Evolutionary conservation across 1,284 basidiomycete genomes (phyloP), one percentile per base, ranked within the genome.

Genomic region (Stereum hirsutum): DNA sequence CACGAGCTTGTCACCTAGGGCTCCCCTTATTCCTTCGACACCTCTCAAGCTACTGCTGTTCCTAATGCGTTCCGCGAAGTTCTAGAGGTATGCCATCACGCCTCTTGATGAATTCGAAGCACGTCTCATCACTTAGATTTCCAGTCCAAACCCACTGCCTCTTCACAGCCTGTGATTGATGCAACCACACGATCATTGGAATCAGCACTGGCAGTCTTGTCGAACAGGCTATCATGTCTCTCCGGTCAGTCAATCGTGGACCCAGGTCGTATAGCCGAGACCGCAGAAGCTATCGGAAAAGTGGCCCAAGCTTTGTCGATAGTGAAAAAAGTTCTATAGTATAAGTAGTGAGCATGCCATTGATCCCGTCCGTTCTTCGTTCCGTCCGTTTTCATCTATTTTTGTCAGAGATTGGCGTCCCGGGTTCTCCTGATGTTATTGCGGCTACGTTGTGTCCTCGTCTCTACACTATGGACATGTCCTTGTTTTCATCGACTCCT

Each of bases 261-360:
- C 52, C 65, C 70, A 19, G 44, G 52, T 15, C 62, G 69, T 14
- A 72, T 89, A 41, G 72, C 69, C 21, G 62, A 66, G 37, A 77
- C 74, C 4, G 82, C 84, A n/a, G 81, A 87, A 47, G 75, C 81
- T 1, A 82, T 89, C 36, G 59, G 64, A 36, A 83, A 78, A 55
- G 75, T 82, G 11, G 69, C 75, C 2, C 70, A 75, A 49, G 82
- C 84, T 8, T 61, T 88, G 44, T 60, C 62, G 6, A 69, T 79
- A 45, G 70, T 84, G 41, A 74, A 69, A 46, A 68, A 78, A 47
- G 60, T 87, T 40, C 73, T 76, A 17, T 54, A 53, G 56, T 57
- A n/a, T n/a, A n/a, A n/a, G n/a, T n/a, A n/a, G n/a, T n/a, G n/a
- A n/a, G n/a, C n/a, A n/a, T n/a, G n/a, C n/a, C n/a, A n/a, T n/a